phyloP scores from a whole-genome alignment of 225 moss, liverwort and hornwort genomes.

The Pseudisothecium myosuroides region DNA sequence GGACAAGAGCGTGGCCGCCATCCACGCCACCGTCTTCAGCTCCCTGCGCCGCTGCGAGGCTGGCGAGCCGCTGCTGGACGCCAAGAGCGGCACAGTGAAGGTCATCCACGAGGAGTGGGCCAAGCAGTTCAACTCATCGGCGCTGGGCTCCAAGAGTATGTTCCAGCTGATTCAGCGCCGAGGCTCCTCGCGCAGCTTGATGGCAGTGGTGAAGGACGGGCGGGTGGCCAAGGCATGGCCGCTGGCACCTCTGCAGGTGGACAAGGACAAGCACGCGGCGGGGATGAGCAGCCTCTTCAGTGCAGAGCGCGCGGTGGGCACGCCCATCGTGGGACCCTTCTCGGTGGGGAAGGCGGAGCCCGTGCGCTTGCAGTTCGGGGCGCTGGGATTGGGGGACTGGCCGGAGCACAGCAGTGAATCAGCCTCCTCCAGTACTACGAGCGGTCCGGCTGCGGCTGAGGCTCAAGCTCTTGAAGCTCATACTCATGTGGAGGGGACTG shows the following conservation, averaged over 20 bases:
- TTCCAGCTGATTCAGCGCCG: conserved; percentile 82
- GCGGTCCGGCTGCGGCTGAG: background rate
- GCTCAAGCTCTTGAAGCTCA: conserved; percentile 1
- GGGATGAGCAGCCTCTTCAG: background rate
- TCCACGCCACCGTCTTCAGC: conserved; percentile 88
- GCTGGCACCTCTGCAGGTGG: conserved; percentile 20
- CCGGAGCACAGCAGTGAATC: conserved; percentile 23
- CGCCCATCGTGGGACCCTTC: conserved; percentile 75
- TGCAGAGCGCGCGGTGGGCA: conserved; percentile 27
- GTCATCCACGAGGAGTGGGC: conserved; percentile 81
- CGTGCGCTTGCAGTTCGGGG: conserved; percentile 76
- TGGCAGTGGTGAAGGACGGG: conserved; percentile 88
- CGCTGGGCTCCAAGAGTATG: conserved; percentile 89
- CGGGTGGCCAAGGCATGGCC: conserved; percentile 85
- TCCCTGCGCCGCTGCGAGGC: conserved; percentile 63
- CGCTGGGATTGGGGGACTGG: conserved; percentile 62
- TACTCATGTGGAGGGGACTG: conserved; percentile 20
- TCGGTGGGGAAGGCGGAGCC: conserved; percentile 43
- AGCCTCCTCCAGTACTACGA: background rate
- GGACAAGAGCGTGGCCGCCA: conserved; percentile 93
- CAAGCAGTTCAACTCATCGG: conserved; percentile 61
- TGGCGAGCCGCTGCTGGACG: conserved; percentile 68
- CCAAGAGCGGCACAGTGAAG: conserved; percentile 54
- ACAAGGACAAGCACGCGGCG: conserved; percentile 15
- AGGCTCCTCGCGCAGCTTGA: conserved; percentile 71